phyloP scores from a whole-genome alignment of 176 grass and related monocot genomes.

The Pharus latifolius region DNA sequence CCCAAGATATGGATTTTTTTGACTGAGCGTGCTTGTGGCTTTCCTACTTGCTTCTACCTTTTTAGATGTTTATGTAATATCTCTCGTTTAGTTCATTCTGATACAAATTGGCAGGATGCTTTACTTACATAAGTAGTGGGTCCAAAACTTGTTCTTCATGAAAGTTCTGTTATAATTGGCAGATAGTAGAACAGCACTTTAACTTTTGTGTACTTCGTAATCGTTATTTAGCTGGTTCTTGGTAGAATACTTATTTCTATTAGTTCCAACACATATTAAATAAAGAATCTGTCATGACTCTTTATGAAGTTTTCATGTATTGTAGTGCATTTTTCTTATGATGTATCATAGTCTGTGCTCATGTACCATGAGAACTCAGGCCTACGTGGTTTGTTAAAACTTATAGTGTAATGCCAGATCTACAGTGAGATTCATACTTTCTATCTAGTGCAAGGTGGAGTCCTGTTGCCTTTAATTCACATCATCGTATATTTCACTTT shows the following conservation, averaged over 20 bases:
- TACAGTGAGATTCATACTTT: background rate
- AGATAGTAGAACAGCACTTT: background rate
- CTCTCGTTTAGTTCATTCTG: background rate
- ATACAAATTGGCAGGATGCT: background rate
- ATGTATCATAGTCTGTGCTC: background rate
- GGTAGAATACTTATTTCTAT: background rate
- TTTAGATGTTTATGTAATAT: background rate
- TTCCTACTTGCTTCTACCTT: background rate
- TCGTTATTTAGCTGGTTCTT: no score
- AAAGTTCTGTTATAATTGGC: background rate
- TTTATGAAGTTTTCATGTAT: background rate
- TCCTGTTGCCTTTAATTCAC: conserved; percentile 7
- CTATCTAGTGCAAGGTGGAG: conserved; percentile 27
- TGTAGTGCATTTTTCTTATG: background rate
- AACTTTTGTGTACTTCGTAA: no score
- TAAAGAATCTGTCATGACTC: background rate
- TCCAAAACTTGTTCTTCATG: background rate
- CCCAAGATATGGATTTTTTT: conserved; percentile 62
- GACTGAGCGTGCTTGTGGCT: background rate
- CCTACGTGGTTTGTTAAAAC: conserved; percentile 1
- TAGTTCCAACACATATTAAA: background rate
- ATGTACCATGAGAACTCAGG: background rate
- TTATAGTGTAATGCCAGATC: background rate
- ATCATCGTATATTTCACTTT: background rate
- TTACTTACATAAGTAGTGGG: background rate